Percentiles rank a stretch among this genome's conserved stretches.
Conservation (phyloP, 2,329 filamentous ascomycete genomes). For the Dothiorella sarmentorum region DNA sequence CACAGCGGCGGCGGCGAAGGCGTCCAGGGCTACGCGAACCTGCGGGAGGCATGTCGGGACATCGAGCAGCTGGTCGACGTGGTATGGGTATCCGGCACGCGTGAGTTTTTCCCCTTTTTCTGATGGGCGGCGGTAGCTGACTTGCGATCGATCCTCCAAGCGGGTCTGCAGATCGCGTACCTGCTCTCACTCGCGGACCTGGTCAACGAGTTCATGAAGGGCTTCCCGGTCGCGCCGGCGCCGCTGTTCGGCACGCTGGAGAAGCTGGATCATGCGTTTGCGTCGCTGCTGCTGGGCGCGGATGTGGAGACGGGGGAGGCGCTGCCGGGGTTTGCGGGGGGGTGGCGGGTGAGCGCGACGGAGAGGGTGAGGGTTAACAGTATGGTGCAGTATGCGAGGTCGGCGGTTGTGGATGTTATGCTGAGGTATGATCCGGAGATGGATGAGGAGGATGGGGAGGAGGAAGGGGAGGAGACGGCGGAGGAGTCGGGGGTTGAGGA, state of each 20-base stretch:
- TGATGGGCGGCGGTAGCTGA: slow-evolving; percentile 6
- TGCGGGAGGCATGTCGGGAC: slow-evolving; percentile 69
- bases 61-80: slow-evolving; percentile 73
- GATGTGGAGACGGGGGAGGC: slow-evolving; percentile 63
- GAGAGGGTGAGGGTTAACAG: slow-evolving; percentile 87
- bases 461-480: slow-evolving; percentile 30
- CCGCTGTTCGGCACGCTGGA: slow-evolving; percentile 67
- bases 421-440: slow-evolving; percentile 47
- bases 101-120: slow-evolving; percentile 49
- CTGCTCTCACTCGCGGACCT: slow-evolving; percentile 74
- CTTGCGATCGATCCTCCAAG: too few species aligned
- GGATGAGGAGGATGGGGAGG: slow-evolving; percentile 35
- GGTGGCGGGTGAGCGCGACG: slow-evolving; percentile 66
- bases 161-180: slow-evolving; percentile 77
- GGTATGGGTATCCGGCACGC: slow-evolving; percentile 82
- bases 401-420: slow-evolving; percentile 67
- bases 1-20: slow-evolving; percentile 25
- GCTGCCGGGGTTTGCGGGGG: slow-evolving; percentile 68
- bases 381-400: slow-evolving; percentile 71
- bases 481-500: slow-evolving; percentile 24
- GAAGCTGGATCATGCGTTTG: slow-evolving; percentile 82
- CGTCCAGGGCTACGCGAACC: slow-evolving; percentile 55
- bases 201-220: slow-evolving; percentile 66
- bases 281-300: slow-evolving; percentile 65
- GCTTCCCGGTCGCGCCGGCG: slow-evolving; percentile 66